Evolutionary conservation across 352 stramenopile species (phyloP).

Genomic region (Phytophthora chlamydospora): DNA sequence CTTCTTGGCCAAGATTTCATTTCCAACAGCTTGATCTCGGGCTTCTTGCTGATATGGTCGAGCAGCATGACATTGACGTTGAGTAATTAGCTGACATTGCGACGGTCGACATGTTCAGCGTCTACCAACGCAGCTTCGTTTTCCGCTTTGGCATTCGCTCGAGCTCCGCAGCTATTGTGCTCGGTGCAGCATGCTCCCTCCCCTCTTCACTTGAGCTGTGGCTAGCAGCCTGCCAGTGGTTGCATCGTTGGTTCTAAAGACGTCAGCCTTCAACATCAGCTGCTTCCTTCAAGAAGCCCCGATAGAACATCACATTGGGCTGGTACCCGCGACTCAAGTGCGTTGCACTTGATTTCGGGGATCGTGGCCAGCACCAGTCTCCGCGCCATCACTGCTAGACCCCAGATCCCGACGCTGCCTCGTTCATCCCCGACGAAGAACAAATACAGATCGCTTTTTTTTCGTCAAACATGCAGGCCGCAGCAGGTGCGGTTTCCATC

Average conservation of each 20-base stretch:
- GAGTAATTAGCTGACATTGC: conserved; percentile 49
- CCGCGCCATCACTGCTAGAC: conserved; percentile 53
- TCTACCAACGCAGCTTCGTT: conserved; percentile 42
- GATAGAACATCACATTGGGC: conserved; percentile 63
- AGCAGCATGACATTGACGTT: conserved; percentile 61
- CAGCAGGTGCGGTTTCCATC: conserved; percentile 23
- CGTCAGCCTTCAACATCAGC: conserved; percentile 6
- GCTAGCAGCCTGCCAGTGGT: conserved; percentile 28
- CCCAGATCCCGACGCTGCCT: conserved; percentile 56
- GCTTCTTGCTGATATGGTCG: conserved; percentile 68
- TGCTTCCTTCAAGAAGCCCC: conserved; percentile 57
- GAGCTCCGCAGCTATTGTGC: conserved; percentile 44
- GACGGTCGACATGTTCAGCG: conserved; percentile 53
- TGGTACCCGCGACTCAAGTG: conserved; percentile 67
- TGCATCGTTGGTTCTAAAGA: conserved; percentile 15
- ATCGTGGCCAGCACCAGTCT: conserved; percentile 60
- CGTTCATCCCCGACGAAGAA: conserved; percentile 68
- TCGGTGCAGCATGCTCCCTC: conserved; percentile 35
- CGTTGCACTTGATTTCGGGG: conserved; percentile 65
- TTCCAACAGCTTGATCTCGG: conserved; percentile 52
- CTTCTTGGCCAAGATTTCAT: conserved; percentile 19
- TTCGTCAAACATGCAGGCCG: conserved; percentile 63
- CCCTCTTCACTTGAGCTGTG: conserved; percentile 33
- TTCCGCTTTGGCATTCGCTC: conserved; percentile 55
- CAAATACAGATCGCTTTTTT: conserved; percentile 44